Evolutionary conservation across 2,329 filamentous ascomycete genomes (phyloP).

Genomic region (Nigrospora sphaerica): DNA sequence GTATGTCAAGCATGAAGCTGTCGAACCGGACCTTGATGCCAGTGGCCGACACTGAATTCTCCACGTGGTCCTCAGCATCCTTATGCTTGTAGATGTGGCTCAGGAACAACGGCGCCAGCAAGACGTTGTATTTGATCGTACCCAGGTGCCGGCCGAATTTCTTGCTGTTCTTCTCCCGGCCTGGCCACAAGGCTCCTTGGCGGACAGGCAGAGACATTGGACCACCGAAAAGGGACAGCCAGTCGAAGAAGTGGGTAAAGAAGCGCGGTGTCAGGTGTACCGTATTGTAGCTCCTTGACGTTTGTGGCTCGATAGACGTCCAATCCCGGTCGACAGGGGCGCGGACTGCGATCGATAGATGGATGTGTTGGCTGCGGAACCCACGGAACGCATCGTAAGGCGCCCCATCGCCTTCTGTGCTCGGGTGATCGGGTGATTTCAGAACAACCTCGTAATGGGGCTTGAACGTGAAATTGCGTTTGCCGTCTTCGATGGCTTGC

Average conservation of each 20-base stretch:
- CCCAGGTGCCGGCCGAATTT: conserved; percentile 95
- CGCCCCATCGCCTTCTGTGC: conserved; percentile 43
- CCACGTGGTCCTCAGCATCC: conserved; percentile 78
- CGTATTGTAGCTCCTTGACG: conserved; percentile 90
- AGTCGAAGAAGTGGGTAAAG: conserved; percentile 96
- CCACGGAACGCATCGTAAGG: conserved; percentile 89
- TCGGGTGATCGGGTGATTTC: conserved; percentile 70
- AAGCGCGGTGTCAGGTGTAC: conserved; percentile 91
- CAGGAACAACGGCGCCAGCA: conserved; percentile 87
- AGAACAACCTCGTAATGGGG: conserved; percentile 89
- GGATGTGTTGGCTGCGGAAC: conserved; percentile 96
- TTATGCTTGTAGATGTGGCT: conserved; percentile 99
- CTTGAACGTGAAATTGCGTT: conserved; percentile 78
- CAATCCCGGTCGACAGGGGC: conserved; percentile 85
- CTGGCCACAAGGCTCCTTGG: conserved; percentile 86
- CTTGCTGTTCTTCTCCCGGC: conserved; percentile 92
- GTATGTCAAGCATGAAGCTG: conserved; percentile 94
- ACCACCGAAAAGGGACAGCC: conserved; percentile 95
- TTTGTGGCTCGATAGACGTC: conserved; percentile 65
- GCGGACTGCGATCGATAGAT: conserved; percentile 85
- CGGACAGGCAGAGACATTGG: conserved; percentile 91
- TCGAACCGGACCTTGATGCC: conserved; percentile 95
- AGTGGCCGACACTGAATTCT: conserved; percentile 76
- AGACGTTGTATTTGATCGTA: conserved; percentile 96
- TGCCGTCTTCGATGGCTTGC: conserved; percentile 63